phyloP scores from a whole-genome alignment of 2,329 filamentous ascomycete genomes.

The Xylaria sp. region DNA sequence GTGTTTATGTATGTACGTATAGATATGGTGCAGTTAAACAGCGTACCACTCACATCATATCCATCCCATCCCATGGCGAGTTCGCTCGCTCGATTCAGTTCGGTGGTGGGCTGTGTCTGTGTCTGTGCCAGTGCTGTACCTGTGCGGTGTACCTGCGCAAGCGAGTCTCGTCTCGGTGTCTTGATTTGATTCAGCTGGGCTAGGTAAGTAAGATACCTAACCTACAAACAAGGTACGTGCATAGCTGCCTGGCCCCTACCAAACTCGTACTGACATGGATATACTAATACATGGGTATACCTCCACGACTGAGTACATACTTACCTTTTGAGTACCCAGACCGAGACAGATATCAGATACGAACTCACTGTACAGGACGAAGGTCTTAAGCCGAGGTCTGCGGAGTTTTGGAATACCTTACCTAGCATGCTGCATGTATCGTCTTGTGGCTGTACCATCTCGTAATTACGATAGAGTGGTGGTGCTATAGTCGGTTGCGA shows the following conservation, averaged over 20 bases:
- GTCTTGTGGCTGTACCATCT: background rate
- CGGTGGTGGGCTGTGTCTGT: background rate
- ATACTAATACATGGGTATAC: background rate
- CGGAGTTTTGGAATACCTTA: background rate
- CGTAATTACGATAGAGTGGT: background rate
- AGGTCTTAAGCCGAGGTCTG: background rate
- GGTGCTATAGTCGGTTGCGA: background rate
- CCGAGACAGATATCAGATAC: background rate
- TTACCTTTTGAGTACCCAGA: background rate
- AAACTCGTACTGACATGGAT: background rate
- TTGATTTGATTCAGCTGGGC: conserved; percentile 18
- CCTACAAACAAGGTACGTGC: conserved; percentile 8
- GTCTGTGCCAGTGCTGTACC: conserved; percentile 13
- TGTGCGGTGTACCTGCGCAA: conserved; percentile 32
- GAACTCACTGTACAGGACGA: background rate
- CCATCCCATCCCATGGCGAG: background rate
- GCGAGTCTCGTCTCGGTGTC: conserved; percentile 16
- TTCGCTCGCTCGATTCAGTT: background rate
- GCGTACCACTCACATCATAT: background rate
- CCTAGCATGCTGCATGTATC: background rate
- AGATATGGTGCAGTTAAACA: background rate
- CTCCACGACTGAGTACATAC: background rate
- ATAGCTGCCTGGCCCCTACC: background rate
- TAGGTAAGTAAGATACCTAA: conserved; percentile 21
- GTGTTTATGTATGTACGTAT: background rate